phyloP scores from a whole-genome alignment of 2,329 filamentous ascomycete genomes.

The Dissoconium aciculare region DNA sequence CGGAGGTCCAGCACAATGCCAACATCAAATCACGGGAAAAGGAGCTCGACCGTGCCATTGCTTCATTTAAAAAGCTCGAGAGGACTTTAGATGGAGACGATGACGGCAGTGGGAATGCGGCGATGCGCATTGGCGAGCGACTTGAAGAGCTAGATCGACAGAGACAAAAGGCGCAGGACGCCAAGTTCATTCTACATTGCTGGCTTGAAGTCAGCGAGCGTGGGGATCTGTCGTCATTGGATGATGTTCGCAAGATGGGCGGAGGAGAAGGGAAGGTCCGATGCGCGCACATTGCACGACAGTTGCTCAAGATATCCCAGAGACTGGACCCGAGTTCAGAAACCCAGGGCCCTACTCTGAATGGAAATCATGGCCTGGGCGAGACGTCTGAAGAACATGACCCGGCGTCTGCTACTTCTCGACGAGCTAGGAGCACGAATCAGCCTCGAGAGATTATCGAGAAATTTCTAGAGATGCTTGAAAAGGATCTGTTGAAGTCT shows the following conservation, averaged over 20 bases:
- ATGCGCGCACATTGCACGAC: constrained; percentile 83
- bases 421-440: constrained; percentile 31
- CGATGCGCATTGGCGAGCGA: constrained; percentile 85
- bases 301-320: constrained; percentile 87
- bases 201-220: constrained; percentile 91
- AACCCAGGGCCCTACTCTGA: constrained; percentile 14
- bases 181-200: constrained; percentile 88
- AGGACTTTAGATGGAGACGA: constrained; percentile 49
- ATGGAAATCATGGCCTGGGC: constrained; percentile 32
- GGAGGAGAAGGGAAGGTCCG: constrained; percentile 84
- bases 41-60: constrained; percentile 84
- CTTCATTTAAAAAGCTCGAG: constrained; percentile 81
- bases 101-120: constrained; percentile 63
- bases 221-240: constrained; percentile 70
- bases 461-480: constrained; percentile 88
- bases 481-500: constrained; percentile 87
- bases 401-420: constrained; percentile 37
- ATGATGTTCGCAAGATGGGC: constrained; percentile 73
- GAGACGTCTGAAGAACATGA: constrained; percentile 30
- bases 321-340: constrained; percentile 57
- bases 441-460: constrained; percentile 65
- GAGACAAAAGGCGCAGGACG: constrained; percentile 74
- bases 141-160: constrained; percentile 91
- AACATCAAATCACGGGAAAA: constrained; percentile 75
- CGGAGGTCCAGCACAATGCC: constrained; percentile 81